Evolutionary conservation across 1,284 basidiomycete species (phyloP), one percentile per base, ranked within the genome.

Genomic region (Heterobasidion irregulare): DNA sequence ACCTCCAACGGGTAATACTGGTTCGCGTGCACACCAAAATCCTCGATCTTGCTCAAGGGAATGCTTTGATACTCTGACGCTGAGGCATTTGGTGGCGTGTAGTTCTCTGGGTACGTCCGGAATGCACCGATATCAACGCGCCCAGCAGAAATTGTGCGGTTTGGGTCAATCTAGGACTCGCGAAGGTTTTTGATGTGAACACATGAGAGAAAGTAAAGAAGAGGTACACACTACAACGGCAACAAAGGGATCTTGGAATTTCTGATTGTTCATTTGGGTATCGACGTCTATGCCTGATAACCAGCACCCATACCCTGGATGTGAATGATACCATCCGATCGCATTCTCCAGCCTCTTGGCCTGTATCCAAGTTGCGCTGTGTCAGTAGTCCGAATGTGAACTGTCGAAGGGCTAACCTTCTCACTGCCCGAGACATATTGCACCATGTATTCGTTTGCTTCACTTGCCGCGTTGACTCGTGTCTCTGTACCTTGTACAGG

Each of bases 401-500:
- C 5, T 6, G n/a, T n/a, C n/a, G n/a, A 32, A 26, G 12, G 44
- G 60, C 76, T 48, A 60, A 91, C 92, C 72, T 84, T 84, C 64
- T 89, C 84, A 62, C 86, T 89, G 26, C 82, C 82, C 58, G 86
- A 79, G 50, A 91, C 83, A 65, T 94, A 98, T 64, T 93, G 86
- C 51, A 98, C 94, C 96, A 98, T 98, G 75, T 96, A 99, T 72
- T 98, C 97, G 67, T 95, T 92, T 35, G 96, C 96, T 72, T 98
- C 95, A 68, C 89, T 90, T 32, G 89, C 89, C 8, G 97, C 97
- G 66, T 98, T 99, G 45, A 99, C 96, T 55, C 96, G 84, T 49
- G 97, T 99, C 71, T 99, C 96, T 0, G 97, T 99, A n/a, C 96
- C 96, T 69, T 98, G 92, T 0, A 99, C 97, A 1, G 96, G 96